Base-by-base conservation (phyloP, 1,284 basidiomycete genomes). In the Tilletia setariae region DNA sequence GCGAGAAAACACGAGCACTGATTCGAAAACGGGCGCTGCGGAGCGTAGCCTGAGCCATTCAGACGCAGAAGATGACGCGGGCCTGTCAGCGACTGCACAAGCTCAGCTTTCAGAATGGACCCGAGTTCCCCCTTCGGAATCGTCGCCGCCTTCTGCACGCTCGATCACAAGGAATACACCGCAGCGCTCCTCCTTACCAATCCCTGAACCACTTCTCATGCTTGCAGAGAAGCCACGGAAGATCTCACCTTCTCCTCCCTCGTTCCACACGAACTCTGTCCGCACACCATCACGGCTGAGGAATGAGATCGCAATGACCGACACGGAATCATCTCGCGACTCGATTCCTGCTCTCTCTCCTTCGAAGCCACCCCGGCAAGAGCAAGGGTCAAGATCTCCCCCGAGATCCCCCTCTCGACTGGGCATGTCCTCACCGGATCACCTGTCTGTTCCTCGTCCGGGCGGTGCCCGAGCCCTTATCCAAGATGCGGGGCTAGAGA, bases 241-340 rank as follows among this genome's bases (percentile, higher is more conserved):
- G 13, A 40, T 61, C 56, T 40, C 35, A 40, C 35, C 28, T 13
- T 32, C 28, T 35, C 56, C 28, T 30, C 35, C 56, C 7, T 35
- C 28, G 30, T 15, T 16, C 16, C 56, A 61, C n/a, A 61, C 56
- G 9, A 61, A 30, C n/a, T 28, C 32, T 19, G 56, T 30, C 19
- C 25, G 35, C 13, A 61, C 56, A 3, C 56, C 56, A 25, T 61
- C 56, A 16, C 25, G 56, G 35, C 56, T 61, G 8, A 25, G 56
- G 7, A 61, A 61, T n/a, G 56, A 32, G 13, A 30, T 61, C 56
- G 35, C 28, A n/a, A 19, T 61, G 13, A 61, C 56, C 56, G 56
- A 61, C 56, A 61, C 56, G 7, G 56, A 61, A 16, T 61, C 56
- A 6, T 61, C 56, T 15, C 28, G 28, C n/a, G 56, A 61, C 32